Evolutionary conservation across 495 filamentous ascomycete genomes (phyloP), one percentile per base, ranked within the genome.

Genomic region (Penicillium daleae): DNA sequence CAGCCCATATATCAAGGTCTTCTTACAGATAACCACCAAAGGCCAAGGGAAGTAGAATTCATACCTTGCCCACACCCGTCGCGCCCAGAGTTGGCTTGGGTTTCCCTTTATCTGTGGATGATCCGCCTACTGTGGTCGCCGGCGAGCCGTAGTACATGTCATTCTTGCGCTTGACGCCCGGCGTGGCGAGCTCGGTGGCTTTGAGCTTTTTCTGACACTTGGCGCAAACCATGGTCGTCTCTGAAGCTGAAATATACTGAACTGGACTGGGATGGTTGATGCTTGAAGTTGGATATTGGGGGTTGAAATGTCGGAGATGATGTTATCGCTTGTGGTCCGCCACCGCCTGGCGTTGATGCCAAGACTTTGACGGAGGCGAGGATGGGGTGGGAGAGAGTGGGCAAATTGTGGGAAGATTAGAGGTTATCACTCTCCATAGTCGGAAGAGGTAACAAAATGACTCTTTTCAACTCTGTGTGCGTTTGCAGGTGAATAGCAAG

Each of bases 91-190:
- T 75, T 40, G 68, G 9, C 46, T 87, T 88, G 49, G 79, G 78
- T 48, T 85, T 64, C 22, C 48, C 77, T 37, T 83, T 82, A 35
- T 79, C 42, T 3, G 56, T 13, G 6, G 58, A 60, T 7, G 48
- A 42, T 8, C 58, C 79, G 13, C 85, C 86, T n/a, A 83, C 60
- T 2, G 86, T 85, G 54, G 84, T 83, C 31, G 85, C 82, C 3
- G 86, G 76, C 1, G 87, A 90, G 55, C 88, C 88, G 69, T 87
- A 84, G 78, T 91, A 91, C 80, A 90, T 85, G 39, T 91, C 88
- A 70, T 75, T 85, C 75, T 88, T 89, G 72, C 84, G 86, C 72
- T 91, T 90, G 65, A 91, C 88, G 33, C 81, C 82, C 0, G 88
- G 88, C 1, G 88, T 90, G 60, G 86, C 86, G 49, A 91, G 83